Base-by-base conservation (phyloP, 768 basidiomycete species). In the Sporobolomyces roseus region DNA sequence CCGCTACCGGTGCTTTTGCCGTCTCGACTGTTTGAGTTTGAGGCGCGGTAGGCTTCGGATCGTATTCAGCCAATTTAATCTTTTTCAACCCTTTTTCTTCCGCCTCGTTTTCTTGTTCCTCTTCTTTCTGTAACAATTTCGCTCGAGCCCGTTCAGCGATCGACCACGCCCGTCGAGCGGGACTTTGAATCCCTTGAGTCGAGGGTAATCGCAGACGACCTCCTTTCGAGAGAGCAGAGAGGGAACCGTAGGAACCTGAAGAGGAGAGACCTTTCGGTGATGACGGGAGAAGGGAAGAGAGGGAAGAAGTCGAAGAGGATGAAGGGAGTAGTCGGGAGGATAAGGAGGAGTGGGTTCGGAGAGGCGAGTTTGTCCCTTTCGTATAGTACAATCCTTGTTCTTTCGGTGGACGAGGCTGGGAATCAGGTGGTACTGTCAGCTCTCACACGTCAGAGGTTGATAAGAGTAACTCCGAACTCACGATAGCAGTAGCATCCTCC, bases 21-120 rank as follows among this genome's bases (percentile, higher is more conserved):
- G 12, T 45, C 56, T 50, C 33, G 23, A 13, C 59, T 4, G 33
- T 23, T n/a, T 13, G 16, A 33, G 43, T 41, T 38, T 13, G 30
- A 53, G 48, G 29, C 25, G 53, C 2, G 1, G 25, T 25, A 38
- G 60, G 3, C 19, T 46, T 5, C 16, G 48, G 27, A 50, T 36
- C 36, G 25, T 55, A 68, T 51, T 68, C 66, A 19, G 46, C 60
- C 23, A 68, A 25, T 49, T 59, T 56, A 49, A 68, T 49, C 66
- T 59, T 68, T 53, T 63, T 58, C 66, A 55, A 41, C 56, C 66
- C 65, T 3, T 16, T 43, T 33, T 51, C 55, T 38, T 38, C 61
- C 61, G 46, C 50, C 16, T 30, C 60, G 32, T 60, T 65, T 21
- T 66, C 65, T 48, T 64, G 52, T 27, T 45, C 38, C 9, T 29